Base-by-base conservation (phyloP, 2,329 filamentous ascomycete genomes). In the Bipolaris victoriae region DNA sequence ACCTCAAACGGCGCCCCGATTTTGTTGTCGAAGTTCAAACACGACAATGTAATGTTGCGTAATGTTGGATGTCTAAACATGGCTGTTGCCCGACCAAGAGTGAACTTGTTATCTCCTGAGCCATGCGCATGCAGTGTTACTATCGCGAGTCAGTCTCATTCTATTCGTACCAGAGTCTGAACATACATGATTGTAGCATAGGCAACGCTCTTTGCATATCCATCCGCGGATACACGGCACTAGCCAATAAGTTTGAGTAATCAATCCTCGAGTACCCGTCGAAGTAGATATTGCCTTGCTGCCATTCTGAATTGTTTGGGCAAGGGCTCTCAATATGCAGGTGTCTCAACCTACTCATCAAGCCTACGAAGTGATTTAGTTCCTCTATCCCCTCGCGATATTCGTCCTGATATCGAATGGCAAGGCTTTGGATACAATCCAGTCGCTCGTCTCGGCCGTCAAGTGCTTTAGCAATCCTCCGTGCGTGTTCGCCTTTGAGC, bases 41-140 rank as follows among this genome's bases (percentile, higher is more conserved):
- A 76, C 7, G 73, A 75, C n/a, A 76, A 53, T 1, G 65, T 72
- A 20, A 76, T 67, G 1, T 63, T 50, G 1, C 66, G 68, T 6
- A 76, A 56, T 4, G 71, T 73, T 2, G 73, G 73, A 52, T 75
- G 72, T 18, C 65, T 60, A 35, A 76, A 76, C 39, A 76, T 68
- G 3, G 69, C 62, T 11, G 69, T 64, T 4, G 62, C 63, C 1
- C 61, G 60, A 13, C 66, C 67, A 24, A 76, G 63, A 1, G 45
- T 35, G 51, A 74, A 76, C 36, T 69, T 72, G 15, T 51, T 62
- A 5, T 67, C 61, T 35, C 65, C 68, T 1, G 61, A 55, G 11
- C 69, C 68, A 56, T 76, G 74, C 0, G 66, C 68, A 51, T 76
- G 74, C 16, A 76, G 61, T 7, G 68, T 73, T 18, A 76, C 71